A percentile compares a stretch with the other conserved stretches of the same genome.
These are phyloP conservation scores for Colletotrichum higginsianum DNA, from an alignment of 2,329 filamentous ascomycete species.

Conservation along the genomic window DNA sequence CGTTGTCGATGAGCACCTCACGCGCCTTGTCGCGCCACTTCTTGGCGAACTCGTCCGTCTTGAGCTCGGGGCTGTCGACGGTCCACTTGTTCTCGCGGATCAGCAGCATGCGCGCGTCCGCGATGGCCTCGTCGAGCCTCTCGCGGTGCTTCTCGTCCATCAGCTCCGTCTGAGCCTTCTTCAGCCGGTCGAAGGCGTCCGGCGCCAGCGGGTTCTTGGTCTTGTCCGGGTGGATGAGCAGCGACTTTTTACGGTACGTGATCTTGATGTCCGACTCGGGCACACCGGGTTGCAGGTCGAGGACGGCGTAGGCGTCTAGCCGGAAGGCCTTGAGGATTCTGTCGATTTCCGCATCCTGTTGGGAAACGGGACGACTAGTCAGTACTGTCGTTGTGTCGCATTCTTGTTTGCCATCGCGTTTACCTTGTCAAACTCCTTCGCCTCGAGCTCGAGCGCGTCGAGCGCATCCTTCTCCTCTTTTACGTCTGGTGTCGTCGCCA, in stretches of 20 bases:
- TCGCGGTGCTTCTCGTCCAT: constrained; percentile 94
- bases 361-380: neutral
- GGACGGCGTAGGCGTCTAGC: constrained; percentile 85
- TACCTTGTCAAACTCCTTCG: constrained; percentile 93
- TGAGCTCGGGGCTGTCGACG: constrained; percentile 87
- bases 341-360: constrained; percentile 92
- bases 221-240: constrained; percentile 99
- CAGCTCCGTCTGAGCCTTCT: constrained; percentile 92
- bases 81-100: constrained; percentile 97
- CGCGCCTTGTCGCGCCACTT: constrained; percentile 94
- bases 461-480: constrained; percentile 81
- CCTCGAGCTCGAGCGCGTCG: constrained; percentile 85
- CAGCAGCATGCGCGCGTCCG: constrained; percentile 93
- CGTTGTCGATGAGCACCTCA: constrained; percentile 92
- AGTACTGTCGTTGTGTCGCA: neutral
- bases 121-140: constrained; percentile 92
- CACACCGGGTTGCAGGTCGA: constrained; percentile 95
- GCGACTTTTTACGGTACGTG: constrained; percentile 96
- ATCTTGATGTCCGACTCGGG: constrained; percentile 96
- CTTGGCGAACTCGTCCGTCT: constrained; percentile 84
- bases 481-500: constrained; percentile 55
- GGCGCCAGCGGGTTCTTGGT: constrained; percentile 91
- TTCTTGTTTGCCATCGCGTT: constrained; percentile 44
- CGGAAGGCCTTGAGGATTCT: constrained; percentile 93
- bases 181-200: constrained; percentile 95